phyloP scores from a whole-genome alignment of 192 early-diverging fungal species.

The Backusella mclennaniae region DNA sequence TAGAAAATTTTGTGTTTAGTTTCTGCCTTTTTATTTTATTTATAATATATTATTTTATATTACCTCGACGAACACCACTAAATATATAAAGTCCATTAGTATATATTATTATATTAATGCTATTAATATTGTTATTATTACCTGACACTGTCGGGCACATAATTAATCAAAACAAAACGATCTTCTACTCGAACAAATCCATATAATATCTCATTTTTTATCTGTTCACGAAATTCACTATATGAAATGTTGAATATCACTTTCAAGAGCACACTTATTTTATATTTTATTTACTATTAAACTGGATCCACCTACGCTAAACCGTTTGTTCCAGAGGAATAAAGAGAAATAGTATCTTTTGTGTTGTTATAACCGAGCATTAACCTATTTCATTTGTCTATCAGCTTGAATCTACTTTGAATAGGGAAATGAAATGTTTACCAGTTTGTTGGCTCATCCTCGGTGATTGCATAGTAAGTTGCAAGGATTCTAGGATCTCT shows the following conservation, averaged over 20 bases:
- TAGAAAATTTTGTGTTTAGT: neutral
- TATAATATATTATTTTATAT: constrained; percentile 5
- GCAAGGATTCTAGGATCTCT: constrained; percentile 53
- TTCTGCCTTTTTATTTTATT: neutral
- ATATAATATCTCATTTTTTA: constrained; percentile 58
- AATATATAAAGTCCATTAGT: neutral
- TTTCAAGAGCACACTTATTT: neutral
- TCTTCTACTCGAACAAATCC: constrained; percentile 60
- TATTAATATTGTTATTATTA: constrained; percentile 13
- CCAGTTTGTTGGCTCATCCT: constrained; percentile 56
- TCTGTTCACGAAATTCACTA: constrained; percentile 51
- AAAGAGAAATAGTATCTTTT: constrained; percentile 58
- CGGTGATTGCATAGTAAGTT: constrained; percentile 55
- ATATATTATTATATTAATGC: neutral
- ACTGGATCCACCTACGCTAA: constrained; percentile 25
- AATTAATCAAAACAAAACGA: constrained; percentile 52
- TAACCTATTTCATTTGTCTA: constrained; percentile 38
- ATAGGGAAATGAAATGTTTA: constrained; percentile 12
- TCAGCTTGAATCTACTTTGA: neutral
- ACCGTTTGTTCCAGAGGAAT: constrained; percentile 50
- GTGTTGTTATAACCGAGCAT: constrained; percentile 63
- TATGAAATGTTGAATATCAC: neutral
- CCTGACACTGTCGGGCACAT: constrained; percentile 63
- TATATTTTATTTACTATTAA: neutral
- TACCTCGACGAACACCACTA: constrained; percentile 56